A percentile compares a stretch with the other conserved stretches of the same genome.
These are phyloP conservation scores for Nakazawaea sp. DNA, from an alignment of 805 yeast genomes.

Conservation along the genomic window DNA sequence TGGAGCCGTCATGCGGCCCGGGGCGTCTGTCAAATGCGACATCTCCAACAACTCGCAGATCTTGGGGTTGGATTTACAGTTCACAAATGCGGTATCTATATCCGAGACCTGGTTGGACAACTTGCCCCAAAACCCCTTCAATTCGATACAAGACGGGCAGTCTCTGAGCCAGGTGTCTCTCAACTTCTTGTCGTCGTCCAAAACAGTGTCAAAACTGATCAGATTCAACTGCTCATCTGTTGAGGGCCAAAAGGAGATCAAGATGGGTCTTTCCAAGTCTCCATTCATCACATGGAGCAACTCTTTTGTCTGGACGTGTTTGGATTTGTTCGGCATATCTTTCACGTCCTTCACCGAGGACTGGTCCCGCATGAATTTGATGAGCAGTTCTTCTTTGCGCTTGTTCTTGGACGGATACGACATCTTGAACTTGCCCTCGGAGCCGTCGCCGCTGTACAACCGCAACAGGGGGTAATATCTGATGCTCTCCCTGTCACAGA, in stretches of 20 bases:
- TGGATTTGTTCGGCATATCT: slow-evolving; percentile 3
- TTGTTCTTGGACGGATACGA: slow-evolving; percentile 41
- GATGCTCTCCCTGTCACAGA: slow-evolving; percentile 66
- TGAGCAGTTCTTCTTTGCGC: slow-evolving; percentile 42
- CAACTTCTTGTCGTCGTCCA: slow-evolving; percentile 19
- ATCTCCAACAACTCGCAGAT: slow-evolving; percentile 50
- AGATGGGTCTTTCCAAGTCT: slow-evolving; percentile 36
- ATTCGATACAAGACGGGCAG: slow-evolving; percentile 44
- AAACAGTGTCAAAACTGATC: slow-evolving; percentile 23
- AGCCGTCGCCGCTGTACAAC: slow-evolving; percentile 55
- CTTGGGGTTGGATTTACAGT: slow-evolving; percentile 43
- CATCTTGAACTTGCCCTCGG: slow-evolving; percentile 28
- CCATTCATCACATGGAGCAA: slow-evolving; percentile 48
- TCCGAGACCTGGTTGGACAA: slow-evolving; percentile 40
- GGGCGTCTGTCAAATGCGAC: slow-evolving; percentile 17
- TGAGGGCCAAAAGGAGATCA: slow-evolving; percentile 65
- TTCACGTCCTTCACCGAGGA: slow-evolving; percentile 20
- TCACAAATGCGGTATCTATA: slow-evolving; percentile 47
- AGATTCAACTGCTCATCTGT: slow-evolving; percentile 31
- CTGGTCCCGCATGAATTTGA: slow-evolving; percentile 47
- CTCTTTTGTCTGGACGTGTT: slow-evolving; percentile 26
- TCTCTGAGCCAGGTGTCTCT: slow-evolving; percentile 29
- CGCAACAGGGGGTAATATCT: slow-evolving; percentile 63
- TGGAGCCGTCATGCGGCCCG: slow-evolving; percentile 14
- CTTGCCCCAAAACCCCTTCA: slow-evolving; percentile 51